Evolutionary conservation across 139 green algal genomes (phyloP).

Genomic region (Yamagishiella unicocca): DNA sequence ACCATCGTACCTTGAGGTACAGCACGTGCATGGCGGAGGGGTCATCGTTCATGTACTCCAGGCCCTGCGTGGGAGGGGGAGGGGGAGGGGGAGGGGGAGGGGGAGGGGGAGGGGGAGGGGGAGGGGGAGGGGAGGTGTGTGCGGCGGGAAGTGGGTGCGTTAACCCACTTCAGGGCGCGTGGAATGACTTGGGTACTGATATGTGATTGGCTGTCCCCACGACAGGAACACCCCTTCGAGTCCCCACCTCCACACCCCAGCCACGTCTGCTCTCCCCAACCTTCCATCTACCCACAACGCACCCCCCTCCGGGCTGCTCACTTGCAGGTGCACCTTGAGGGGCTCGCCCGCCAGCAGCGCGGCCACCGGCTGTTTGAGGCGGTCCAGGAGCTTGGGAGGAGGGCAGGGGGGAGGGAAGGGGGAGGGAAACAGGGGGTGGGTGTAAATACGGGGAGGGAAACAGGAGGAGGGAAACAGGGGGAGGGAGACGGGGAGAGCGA

Average conservation of each 20-base stretch:
- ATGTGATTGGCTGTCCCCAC: too few species aligned
- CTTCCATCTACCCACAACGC: too few species aligned
- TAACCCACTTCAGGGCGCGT: too few species aligned
- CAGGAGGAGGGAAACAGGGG: not conserved
- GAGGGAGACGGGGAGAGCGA: not conserved
- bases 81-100: not conserved
- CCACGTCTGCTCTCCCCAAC: too few species aligned
- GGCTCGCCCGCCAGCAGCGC: conserved; percentile 46
- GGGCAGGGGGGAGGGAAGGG: not conserved
- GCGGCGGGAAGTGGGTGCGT: too few species aligned
- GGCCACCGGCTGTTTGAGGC: conserved; percentile 20
- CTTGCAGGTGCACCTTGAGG: conserved; percentile 49
- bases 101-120: not conserved
- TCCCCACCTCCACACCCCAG: too few species aligned
- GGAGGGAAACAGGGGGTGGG: too few species aligned
- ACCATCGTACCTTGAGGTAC: conserved; percentile 62
- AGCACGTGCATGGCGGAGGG: conserved; percentile 67
- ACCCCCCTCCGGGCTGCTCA: too few species aligned
- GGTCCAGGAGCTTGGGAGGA: not conserved
- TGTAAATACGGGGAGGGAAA: not conserved
- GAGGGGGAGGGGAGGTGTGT: conserved; percentile 14
- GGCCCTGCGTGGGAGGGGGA: conserved; percentile 24
- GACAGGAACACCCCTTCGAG: too few species aligned
- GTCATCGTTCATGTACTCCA: conserved; percentile 74
- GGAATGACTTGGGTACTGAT: too few species aligned